phyloP scores from a whole-genome alignment of 2,329 filamentous ascomycete species.

The Hawksworthiomyces lignivorus region DNA sequence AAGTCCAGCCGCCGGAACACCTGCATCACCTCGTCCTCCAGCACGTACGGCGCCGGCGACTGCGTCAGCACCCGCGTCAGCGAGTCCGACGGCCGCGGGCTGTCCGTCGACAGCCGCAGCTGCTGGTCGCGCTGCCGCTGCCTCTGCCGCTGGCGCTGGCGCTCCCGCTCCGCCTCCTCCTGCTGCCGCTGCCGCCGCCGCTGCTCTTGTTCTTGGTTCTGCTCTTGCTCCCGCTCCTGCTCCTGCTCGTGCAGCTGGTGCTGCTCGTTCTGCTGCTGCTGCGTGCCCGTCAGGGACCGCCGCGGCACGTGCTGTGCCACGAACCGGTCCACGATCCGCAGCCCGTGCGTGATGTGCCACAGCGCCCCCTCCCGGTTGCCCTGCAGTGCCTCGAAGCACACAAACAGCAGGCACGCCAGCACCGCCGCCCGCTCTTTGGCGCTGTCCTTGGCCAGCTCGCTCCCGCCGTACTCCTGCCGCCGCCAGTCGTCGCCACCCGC shows the following conservation, averaged over 20 bases:
- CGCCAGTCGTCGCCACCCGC: too few species aligned
- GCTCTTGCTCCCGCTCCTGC: background rate
- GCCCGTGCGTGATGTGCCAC: constrained; percentile 28
- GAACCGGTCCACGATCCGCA: constrained; percentile 29
- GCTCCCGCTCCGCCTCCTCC: background rate
- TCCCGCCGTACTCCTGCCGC: background rate
- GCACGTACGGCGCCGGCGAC: constrained; percentile 15
- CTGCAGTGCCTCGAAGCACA: constrained; percentile 30
- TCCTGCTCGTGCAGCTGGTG: background rate
- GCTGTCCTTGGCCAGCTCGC: too few species aligned
- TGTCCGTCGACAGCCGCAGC: background rate
- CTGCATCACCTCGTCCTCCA: constrained; percentile 22
- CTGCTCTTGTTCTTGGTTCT: too few species aligned
- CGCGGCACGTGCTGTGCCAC: constrained; percentile 9
- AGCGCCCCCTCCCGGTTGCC: constrained; percentile 27
- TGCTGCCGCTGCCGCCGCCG: background rate
- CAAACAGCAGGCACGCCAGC: constrained; percentile 29
- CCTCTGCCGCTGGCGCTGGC: constrained; percentile 1
- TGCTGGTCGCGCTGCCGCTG: background rate
- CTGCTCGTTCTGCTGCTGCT: background rate
- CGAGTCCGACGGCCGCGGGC: background rate
- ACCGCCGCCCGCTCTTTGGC: constrained; percentile 24
- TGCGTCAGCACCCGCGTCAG: constrained; percentile 3
- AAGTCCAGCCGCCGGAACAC: constrained; percentile 23
- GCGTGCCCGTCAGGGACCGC: background rate